These are phyloP conservation scores for Penicillium fimorum DNA, from an alignment of 495 filamentous ascomycete species.

Conservation along the genomic window DNA sequence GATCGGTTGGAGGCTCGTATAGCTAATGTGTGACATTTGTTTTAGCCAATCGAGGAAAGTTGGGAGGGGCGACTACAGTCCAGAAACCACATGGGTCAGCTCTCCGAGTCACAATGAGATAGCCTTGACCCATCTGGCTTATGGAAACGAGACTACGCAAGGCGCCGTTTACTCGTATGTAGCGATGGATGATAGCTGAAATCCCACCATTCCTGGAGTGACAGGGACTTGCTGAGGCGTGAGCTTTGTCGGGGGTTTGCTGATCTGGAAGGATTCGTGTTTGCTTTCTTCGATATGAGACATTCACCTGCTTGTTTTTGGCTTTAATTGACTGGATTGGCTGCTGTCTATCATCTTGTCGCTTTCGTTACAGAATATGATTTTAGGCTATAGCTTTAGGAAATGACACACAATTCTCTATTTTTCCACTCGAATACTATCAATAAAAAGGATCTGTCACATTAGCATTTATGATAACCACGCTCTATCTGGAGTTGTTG, in stretches of 20 bases:
- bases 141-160: constrained; percentile 23
- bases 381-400: not conserved
- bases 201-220: constrained; percentile 18
- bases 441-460: no score
- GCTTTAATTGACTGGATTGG: not conserved
- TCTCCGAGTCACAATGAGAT: constrained; percentile 20
- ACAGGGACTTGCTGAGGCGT: not conserved
- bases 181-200: constrained; percentile 25
- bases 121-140: constrained; percentile 20
- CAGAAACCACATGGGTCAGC: constrained; percentile 22
- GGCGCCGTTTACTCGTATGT: constrained; percentile 20
- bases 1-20: not conserved
- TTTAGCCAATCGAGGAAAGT: not conserved
- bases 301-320: not conserved
- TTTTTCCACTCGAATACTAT: not conserved
- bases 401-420: not conserved
- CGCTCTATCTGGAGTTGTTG: no score
- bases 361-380: not conserved
- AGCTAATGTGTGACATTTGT: not conserved
- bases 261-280: not conserved
- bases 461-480: no score
- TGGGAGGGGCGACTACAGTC: not conserved
- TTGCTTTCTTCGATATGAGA: not conserved
- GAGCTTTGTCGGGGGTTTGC: not conserved
- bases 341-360: not conserved